Base-by-base conservation (phyloP, 345 rosid species). In the Moringa oleifera region DNA sequence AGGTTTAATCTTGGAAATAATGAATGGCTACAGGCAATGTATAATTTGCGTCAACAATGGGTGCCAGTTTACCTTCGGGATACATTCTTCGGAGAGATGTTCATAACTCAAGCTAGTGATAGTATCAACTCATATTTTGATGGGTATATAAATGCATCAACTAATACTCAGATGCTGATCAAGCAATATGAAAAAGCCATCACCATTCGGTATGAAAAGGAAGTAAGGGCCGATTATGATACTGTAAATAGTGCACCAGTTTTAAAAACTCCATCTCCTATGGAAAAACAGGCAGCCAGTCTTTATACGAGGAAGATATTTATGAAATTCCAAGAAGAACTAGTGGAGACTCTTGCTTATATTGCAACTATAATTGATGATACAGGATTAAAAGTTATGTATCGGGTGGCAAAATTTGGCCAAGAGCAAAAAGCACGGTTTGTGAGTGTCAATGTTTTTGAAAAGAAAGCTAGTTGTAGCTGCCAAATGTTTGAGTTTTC, bases 401-500 rank as follows among this genome's bases (percentile, higher is more conserved):
- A 77, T 57, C 57, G 75, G 19, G 84, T 80, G 31, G 73, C 79
- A 23, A 74, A 74, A 53, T 80, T 74, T 64, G 77, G 77, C 33
- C 79, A 77, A 61, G 79, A 77, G 49, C 71, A 77, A n/a, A 71
- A 64, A 61, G 57, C 68, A 20, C 63, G 72, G 52, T 61, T 68
- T 57, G 79, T 80, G 46, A 74, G 59, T 66, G 74, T 74, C 65
- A 61, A 64, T 41, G 52, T 74, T 52, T 74, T 80, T 33, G 75
- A 66, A 67, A 77, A 61, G 81, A 74, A 67, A 69, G 80, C 80
- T 49, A 58, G 50, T 28, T 81, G 85, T 61, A 72, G 85, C 75
- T 75, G 85, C 70, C 73, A 70, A 63, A 75, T 77, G 82, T 81
- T 75, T 72, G 85, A 77, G 53, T 75, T 74, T 68, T 81, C 78